Conservation (phyloP, 176 grass and related monocot species). For the Puya raimondii region DNA sequence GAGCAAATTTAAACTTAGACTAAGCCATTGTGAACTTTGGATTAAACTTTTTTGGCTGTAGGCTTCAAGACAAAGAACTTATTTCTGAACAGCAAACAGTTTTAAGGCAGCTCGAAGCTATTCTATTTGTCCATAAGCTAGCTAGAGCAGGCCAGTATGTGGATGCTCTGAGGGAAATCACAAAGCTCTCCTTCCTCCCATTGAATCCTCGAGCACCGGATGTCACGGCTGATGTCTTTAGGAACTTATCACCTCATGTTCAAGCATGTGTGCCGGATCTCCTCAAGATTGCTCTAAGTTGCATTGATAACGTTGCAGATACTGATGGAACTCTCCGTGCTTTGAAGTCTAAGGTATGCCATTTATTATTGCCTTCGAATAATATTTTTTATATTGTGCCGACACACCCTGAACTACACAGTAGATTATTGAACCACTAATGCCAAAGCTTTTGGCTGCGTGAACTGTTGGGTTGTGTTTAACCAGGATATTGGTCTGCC, state of each 20-base stretch:
- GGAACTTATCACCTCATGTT: slow-evolving; percentile 66
- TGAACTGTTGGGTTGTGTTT: too few species aligned
- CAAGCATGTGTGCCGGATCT: slow-evolving; percentile 92
- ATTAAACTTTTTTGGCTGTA: slow-evolving; percentile 19
- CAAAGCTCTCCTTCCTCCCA: slow-evolving; percentile 71
- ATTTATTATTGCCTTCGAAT: neutral
- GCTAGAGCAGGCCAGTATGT: slow-evolving; percentile 61
- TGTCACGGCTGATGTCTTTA: slow-evolving; percentile 52
- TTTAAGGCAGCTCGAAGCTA: slow-evolving; percentile 74
- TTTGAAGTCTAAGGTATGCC: slow-evolving; percentile 74
- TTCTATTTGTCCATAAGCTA: slow-evolving; percentile 62
- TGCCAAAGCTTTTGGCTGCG: too few species aligned
- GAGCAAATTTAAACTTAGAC: too few species aligned
- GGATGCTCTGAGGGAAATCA: slow-evolving; percentile 77
- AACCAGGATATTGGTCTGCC: too few species aligned
- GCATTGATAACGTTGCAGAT: slow-evolving; percentile 78
- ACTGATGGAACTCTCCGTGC: slow-evolving; percentile 57
- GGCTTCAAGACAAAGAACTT: slow-evolving; percentile 74
- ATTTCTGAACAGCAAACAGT: slow-evolving; percentile 76
- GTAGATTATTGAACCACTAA: too few species aligned
- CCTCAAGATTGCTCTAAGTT: slow-evolving; percentile 64
- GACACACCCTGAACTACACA: neutral
- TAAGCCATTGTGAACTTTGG: too few species aligned
- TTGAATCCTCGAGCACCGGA: slow-evolving; percentile 61
- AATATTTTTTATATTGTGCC: neutral